Base-by-base conservation (phyloP, 495 filamentous ascomycete species). In the Hypoxylon fragiforme region DNA sequence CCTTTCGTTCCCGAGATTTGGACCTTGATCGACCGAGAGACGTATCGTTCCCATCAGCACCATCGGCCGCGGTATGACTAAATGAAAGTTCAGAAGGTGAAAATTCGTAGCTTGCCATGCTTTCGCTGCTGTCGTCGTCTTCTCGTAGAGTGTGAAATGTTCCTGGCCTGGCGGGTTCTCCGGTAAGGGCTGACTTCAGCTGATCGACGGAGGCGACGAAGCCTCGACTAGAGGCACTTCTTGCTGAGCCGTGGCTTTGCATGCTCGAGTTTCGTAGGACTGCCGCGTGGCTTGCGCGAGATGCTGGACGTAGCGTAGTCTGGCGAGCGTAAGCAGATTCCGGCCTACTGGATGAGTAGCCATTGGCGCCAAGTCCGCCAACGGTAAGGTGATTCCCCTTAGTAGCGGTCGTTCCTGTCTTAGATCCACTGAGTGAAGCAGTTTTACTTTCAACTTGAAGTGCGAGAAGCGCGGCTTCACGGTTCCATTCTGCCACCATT, bases 131-230 rank as follows among this genome's bases (percentile, higher is more conserved):
- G 49, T 81, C 74, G 15, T 74, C 75, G 19, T 70, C 63, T 50
- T 68, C 58, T 13, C 58, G 54, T 6, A 68, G 40, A 3, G 58
- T 58, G 15, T 60, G 54, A 36, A 68, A 65, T 11, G 52, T 67
- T 71, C 54, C 40, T 71, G 76, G 46, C 73, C 84, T 2, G 82
- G 84, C 12, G 89, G 78, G 16, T 85, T 87, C 40, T 83, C 81
- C 67, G 1, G 36, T 56, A 13, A 68, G 39, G 12, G 45, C 65
- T 1, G 65, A 68, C 35, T 91, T 92, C 52, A 96, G 76, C 60
- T 95, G 90, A 48, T 91, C 90, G n/a, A 95, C 85, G 28, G 87
- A 85, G n/a, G 91, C 83, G 8, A 90, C 83, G 13, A 81, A 85
- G 20, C 80, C 84, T 50, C 82, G 70, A 63, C 73, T 83, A 21